Conservation (phyloP, 768 basidiomycete genomes). For the Udeniomyces megalosporus region DNA sequence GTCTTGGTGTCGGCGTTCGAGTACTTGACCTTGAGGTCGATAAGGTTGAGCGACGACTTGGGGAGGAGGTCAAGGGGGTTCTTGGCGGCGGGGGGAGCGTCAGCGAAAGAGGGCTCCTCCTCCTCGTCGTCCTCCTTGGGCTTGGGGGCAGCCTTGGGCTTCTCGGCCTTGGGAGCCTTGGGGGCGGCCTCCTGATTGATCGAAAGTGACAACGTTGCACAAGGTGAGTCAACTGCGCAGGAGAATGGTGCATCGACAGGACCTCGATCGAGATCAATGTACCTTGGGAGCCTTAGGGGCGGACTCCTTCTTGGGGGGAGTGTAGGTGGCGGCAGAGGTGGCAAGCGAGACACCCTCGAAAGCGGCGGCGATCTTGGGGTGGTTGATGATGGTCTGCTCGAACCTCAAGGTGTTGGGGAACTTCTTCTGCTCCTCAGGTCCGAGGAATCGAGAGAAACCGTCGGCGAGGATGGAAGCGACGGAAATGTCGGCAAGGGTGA, state of each 20-base stretch:
- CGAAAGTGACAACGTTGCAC: too few species aligned
- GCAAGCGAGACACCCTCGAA: conserved; percentile 43
- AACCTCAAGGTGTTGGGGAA: conserved; percentile 66
- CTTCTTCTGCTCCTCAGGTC: conserved; percentile 27
- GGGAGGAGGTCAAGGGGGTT: conserved; percentile 87
- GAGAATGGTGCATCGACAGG: too few species aligned
- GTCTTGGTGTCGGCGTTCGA: conserved; percentile 96
- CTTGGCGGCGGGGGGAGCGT: conserved; percentile 74
- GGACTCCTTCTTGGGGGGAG: conserved; percentile 47
- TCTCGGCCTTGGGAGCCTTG: conserved; percentile 29
- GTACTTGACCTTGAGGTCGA: conserved; percentile 96
- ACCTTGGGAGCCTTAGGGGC: conserved; percentile 9
- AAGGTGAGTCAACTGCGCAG: too few species aligned
- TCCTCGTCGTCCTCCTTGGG: conserved; percentile 48
- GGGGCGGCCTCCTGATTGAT: conserved; percentile 40
- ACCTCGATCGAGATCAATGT: too few species aligned
- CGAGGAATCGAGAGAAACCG: conserved; percentile 15
- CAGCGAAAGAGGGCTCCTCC: conserved; percentile 53
- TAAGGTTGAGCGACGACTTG: conserved; percentile 36
- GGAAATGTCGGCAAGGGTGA: conserved; percentile 77
- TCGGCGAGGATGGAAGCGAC: conserved; percentile 44
- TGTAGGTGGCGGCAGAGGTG: conserved; percentile 46
- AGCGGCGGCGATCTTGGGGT: conserved; percentile 53
- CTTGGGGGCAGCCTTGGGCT: conserved; percentile 30
- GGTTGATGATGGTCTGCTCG: conserved; percentile 73